phyloP scores from a whole-genome alignment of 306 rosid genomes.

The Pterocarpus santalinus region DNA sequence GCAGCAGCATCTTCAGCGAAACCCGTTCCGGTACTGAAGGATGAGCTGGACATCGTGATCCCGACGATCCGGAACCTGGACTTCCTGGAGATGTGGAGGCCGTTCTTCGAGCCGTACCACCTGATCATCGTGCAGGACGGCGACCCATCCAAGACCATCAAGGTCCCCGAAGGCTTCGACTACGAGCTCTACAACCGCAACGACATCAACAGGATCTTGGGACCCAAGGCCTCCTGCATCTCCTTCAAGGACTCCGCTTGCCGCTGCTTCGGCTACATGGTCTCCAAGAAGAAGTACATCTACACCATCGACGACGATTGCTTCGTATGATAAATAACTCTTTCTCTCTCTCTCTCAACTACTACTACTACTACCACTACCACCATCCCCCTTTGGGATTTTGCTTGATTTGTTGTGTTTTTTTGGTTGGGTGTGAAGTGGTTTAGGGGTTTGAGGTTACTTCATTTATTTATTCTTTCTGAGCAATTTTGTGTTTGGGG shows the following conservation, averaged over 20 bases:
- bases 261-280: conserved; percentile 84
- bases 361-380: no score
- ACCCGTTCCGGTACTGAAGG: conserved; percentile 66
- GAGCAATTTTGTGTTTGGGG: background rate
- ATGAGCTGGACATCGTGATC: conserved; percentile 87
- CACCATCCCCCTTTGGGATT: background rate
- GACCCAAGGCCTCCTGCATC: conserved; percentile 85
- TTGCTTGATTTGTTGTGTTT: background rate
- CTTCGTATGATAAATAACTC: conserved; percentile 61
- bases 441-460: no score
- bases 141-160: conserved; percentile 72
- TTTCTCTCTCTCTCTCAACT: background rate
- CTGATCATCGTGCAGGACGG: conserved; percentile 88
- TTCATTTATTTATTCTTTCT: background rate
- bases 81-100: conserved; percentile 93
- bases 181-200: conserved; percentile 81
- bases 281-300: conserved; percentile 92
- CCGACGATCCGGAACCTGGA: conserved; percentile 92
- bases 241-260: conserved; percentile 93
- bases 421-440: no score
- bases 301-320: conserved; percentile 90
- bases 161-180: conserved; percentile 79
- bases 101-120: conserved; percentile 75
- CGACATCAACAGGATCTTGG: conserved; percentile 80
- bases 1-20: conserved; percentile 46